phyloP scores from a whole-genome alignment of 108 stramenopile genomes.

The Cyclostephanos invisitatus region DNA sequence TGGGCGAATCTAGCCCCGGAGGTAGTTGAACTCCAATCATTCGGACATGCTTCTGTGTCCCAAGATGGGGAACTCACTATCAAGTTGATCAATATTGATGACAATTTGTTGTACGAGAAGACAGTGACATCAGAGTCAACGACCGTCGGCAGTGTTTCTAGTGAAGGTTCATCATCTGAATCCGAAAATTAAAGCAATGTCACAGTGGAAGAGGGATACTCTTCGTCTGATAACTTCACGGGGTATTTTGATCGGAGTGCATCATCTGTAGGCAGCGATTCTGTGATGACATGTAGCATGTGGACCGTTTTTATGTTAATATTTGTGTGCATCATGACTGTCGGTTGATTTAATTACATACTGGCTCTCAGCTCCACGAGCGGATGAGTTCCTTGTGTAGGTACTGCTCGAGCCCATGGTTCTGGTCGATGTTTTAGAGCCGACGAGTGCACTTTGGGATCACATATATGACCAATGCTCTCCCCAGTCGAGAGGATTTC shows the following conservation, averaged over 20 bases:
- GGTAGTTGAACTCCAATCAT: conserved; percentile 36
- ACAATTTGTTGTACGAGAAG: conserved; percentile 32
- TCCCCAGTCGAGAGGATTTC: too few species aligned
- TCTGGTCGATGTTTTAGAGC: too few species aligned
- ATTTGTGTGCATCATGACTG: too few species aligned
- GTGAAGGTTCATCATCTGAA: background rate
- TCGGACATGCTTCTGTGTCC: conserved; percentile 48
- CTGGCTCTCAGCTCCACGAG: too few species aligned
- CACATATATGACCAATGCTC: too few species aligned
- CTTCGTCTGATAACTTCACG: too few species aligned
- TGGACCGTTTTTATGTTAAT: too few species aligned
- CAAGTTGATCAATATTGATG: conserved; percentile 50
- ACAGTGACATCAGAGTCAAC: conserved; percentile 13
- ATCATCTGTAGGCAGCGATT: background rate
- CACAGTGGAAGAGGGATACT: too few species aligned
- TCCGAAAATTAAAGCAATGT: background rate
- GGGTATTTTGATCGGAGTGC: background rate
- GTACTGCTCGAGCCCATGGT: too few species aligned
- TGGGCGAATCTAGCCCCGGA: conserved; percentile 47
- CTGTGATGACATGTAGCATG: background rate
- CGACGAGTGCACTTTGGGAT: too few species aligned
- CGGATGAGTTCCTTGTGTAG: too few species aligned
- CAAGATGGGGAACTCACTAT: conserved; percentile 34
- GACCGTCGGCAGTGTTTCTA: background rate
- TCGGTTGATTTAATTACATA: too few species aligned